Conservation (phyloP, 2,329 filamentous ascomycete species). For the Nannizziopsis barbatae region DNA sequence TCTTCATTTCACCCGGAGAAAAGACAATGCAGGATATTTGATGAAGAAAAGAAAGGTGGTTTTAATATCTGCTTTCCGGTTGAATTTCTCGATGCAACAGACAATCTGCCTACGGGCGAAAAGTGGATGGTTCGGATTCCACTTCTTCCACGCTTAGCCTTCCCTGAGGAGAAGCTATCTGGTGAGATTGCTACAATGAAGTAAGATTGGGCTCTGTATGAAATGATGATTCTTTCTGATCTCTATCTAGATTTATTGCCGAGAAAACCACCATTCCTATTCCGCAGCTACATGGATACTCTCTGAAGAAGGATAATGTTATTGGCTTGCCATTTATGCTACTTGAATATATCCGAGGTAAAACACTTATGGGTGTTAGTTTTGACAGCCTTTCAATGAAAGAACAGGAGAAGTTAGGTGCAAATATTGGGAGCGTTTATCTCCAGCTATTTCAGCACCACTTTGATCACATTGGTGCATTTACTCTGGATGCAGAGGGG, state of each 20-base stretch:
- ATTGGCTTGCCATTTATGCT: conserved; percentile 11
- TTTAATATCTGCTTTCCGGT: conserved; percentile 14
- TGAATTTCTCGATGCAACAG: conserved; percentile 1
- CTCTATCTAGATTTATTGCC: conserved; percentile 13
- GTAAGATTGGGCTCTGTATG: neutral
- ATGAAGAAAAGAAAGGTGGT: conserved; percentile 10
- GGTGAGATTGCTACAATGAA: conserved; percentile 12
- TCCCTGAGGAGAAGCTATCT: conserved; percentile 6
- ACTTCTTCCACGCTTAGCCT: conserved; percentile 9
- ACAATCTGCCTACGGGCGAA: conserved; percentile 1
- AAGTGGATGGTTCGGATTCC: conserved; percentile 12
- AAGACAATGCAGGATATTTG: conserved; percentile 9
- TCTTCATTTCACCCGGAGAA: conserved; percentile 11
- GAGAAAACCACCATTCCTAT: conserved; percentile 17
- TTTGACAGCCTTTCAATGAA: conserved; percentile 8
- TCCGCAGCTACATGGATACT: conserved; percentile 13
- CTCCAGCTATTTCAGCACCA: conserved; percentile 8
- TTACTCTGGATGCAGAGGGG: conserved; percentile 8
- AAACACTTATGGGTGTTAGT: conserved; percentile 6
- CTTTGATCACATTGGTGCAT: conserved; percentile 7
- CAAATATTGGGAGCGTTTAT: neutral
- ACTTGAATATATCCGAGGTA: conserved; percentile 10
- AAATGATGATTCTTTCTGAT: neutral
- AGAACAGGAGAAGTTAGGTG: conserved; percentile 1
- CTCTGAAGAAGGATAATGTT: conserved; percentile 9